These are phyloP conservation scores for Trametes maxima DNA, from an alignment of 768 basidiomycete species.

Conservation along the genomic window DNA sequence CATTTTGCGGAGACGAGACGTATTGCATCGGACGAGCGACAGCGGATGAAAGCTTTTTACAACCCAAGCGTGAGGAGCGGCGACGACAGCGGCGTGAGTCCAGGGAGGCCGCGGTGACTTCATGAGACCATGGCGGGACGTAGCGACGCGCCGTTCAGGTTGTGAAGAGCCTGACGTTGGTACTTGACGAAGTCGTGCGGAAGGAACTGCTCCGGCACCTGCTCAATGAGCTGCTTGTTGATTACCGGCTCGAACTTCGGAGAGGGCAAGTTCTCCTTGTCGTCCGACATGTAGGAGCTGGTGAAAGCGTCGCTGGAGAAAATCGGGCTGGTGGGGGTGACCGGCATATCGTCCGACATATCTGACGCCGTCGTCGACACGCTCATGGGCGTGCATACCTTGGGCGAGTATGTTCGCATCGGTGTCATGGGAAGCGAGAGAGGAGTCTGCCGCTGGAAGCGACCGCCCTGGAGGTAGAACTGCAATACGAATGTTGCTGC, in stretches of 20 bases:
- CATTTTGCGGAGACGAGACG: conserved; percentile 67
- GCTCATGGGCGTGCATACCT: conserved; percentile 72
- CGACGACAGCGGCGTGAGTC: conserved; percentile 19
- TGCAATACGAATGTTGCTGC: conserved; percentile 92
- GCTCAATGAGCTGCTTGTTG: conserved; percentile 70
- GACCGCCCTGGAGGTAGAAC: conserved; percentile 89
- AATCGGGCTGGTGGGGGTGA: conserved; percentile 75
- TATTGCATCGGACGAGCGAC: conserved; percentile 28
- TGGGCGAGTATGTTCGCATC: conserved; percentile 48
- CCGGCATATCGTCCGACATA: conserved; percentile 80
- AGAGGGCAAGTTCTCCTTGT: conserved; percentile 77
- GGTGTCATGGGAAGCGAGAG: conserved; percentile 69
- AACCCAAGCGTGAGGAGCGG: conserved; percentile 39
- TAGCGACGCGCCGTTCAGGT: conserved; percentile 70
- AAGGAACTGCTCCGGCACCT: conserved; percentile 72
- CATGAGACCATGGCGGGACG: conserved; percentile 63
- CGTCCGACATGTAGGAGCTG: conserved; percentile 65
- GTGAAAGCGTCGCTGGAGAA: conserved; percentile 55
- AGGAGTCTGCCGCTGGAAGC: conserved; percentile 55
- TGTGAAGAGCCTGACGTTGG: conserved; percentile 78
- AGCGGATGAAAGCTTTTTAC: conserved; percentile 45
- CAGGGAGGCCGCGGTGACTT: conserved; percentile 20
- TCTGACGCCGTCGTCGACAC: conserved; percentile 74
- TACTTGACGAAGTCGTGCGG: conserved; percentile 82
- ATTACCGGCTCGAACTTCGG: conserved; percentile 70